These are phyloP conservation scores for Tuber magnatum DNA, from an alignment of 495 filamentous ascomycete species.

Conservation along the genomic window DNA sequence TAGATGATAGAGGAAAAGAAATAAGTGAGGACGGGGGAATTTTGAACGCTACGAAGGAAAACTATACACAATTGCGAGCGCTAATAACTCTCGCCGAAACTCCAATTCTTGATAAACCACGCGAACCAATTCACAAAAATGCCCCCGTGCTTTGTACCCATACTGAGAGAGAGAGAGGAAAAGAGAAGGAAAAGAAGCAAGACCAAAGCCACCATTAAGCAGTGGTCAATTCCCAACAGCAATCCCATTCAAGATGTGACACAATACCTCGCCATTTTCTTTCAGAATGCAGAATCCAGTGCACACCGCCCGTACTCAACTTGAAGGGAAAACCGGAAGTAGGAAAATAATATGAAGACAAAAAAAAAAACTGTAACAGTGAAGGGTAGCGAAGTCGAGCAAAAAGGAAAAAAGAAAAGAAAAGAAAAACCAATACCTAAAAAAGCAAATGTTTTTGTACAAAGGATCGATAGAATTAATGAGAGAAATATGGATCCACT, in stretches of 20 bases:
- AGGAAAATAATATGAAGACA: slow-evolving; percentile 37
- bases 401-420: slow-evolving; percentile 25
- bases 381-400: slow-evolving; percentile 13
- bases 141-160: slow-evolving; percentile 40
- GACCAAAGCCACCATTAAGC: slow-evolving; percentile 23
- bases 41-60: slow-evolving; percentile 34
- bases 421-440: slow-evolving; percentile 31
- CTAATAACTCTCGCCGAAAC: slow-evolving; percentile 39
- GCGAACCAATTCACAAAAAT: slow-evolving; percentile 38
- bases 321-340: slow-evolving; percentile 33
- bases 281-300: slow-evolving; percentile 35
- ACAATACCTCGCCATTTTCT: slow-evolving; percentile 28
- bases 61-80: slow-evolving; percentile 42
- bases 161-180: slow-evolving; percentile 38
- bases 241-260: slow-evolving; percentile 33
- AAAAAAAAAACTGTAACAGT: slow-evolving; percentile 34
- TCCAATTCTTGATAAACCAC: slow-evolving; percentile 41
- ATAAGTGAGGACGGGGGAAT: slow-evolving; percentile 24
- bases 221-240: slow-evolving; percentile 30
- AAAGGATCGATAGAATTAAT: slow-evolving; percentile 30
- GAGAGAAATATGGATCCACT: slow-evolving; percentile 28
- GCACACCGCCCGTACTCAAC: slow-evolving; percentile 25
- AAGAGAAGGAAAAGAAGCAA: slow-evolving; percentile 34
- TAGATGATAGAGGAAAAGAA: slow-evolving; percentile 27
- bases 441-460: slow-evolving; percentile 39